Percentiles rank a stretch among this genome's conserved stretches.
Evolutionary conservation across 805 yeast genomes (phyloP).

Genomic region (Wickerhamomyces chambardii): DNA sequence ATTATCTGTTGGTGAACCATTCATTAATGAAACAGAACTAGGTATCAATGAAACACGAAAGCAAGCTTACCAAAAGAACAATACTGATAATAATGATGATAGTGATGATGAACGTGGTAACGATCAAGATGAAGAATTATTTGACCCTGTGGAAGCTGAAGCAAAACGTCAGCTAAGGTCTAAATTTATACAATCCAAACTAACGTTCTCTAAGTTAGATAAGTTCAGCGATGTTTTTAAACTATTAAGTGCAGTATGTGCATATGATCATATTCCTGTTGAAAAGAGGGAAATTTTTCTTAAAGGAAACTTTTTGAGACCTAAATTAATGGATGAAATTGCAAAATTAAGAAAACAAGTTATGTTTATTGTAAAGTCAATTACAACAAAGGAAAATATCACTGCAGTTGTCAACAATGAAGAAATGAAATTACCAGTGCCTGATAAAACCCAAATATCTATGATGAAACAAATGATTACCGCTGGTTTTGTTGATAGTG

Average conservation of each 20-base stretch:
- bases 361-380: conserved; percentile 59
- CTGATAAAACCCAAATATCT: conserved; percentile 57
- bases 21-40: conserved; percentile 63
- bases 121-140: conserved; percentile 28
- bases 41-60: conserved; percentile 32
- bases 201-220: conserved; percentile 60
- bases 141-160: conserved; percentile 25
- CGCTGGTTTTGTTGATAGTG: conserved; percentile 87
- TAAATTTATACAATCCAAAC: conserved; percentile 49
- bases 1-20: conserved; percentile 89
- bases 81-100: conserved; percentile 15
- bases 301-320: conserved; percentile 56
- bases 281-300: conserved; percentile 40
- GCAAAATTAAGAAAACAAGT: conserved; percentile 73
- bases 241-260: conserved; percentile 76
- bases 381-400: conserved; percentile 50
- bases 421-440: conserved; percentile 53
- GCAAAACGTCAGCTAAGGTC: conserved; percentile 32
- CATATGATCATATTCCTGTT: conserved; percentile 64
- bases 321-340: conserved; percentile 81
- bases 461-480: conserved; percentile 87
- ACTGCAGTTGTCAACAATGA: conserved; percentile 35
- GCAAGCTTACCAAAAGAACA: conserved; percentile 1
- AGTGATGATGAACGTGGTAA: conserved; percentile 19
- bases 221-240: conserved; percentile 66